Evolutionary conservation across 306 rosid species (phyloP).

Genomic region (Fragaria iinumae): DNA sequence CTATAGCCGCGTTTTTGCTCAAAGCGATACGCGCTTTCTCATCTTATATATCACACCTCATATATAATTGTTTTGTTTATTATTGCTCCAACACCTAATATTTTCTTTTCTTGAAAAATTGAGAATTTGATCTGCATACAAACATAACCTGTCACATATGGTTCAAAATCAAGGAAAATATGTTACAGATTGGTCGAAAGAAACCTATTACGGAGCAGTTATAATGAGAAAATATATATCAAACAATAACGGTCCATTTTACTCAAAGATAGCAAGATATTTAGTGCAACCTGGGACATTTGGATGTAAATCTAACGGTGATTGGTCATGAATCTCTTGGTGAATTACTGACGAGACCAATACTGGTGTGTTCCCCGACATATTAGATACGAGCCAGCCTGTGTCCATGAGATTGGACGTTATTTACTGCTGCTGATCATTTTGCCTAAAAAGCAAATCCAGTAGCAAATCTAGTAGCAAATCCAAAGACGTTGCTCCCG

Average conservation of each 20-base stretch:
- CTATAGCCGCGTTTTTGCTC: not conserved
- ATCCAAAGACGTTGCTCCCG: slow-evolving; percentile 7
- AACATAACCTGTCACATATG: too few species aligned
- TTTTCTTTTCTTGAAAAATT: too few species aligned
- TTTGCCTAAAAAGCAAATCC: not conserved
- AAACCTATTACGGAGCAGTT: too few species aligned
- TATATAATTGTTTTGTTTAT: not conserved
- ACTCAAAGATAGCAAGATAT: too few species aligned
- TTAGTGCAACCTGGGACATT: too few species aligned
- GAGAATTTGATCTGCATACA: too few species aligned
- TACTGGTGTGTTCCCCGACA: not conserved
- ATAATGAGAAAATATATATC: too few species aligned
- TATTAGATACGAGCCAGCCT: not conserved
- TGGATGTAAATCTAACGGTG: too few species aligned
- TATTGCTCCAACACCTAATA: not conserved
- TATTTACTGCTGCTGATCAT: not conserved
- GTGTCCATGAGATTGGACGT: not conserved
- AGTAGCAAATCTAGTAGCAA: not conserved
- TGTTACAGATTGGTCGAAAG: too few species aligned
- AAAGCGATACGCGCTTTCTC: not conserved
- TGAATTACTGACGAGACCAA: too few species aligned
- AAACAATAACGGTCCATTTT: not conserved
- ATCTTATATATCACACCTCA: not conserved
- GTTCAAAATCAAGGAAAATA: too few species aligned
- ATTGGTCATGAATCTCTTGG: too few species aligned